phyloP scores from a whole-genome alignment of 306 rosid species.

The Ochetophila trinervis region DNA sequence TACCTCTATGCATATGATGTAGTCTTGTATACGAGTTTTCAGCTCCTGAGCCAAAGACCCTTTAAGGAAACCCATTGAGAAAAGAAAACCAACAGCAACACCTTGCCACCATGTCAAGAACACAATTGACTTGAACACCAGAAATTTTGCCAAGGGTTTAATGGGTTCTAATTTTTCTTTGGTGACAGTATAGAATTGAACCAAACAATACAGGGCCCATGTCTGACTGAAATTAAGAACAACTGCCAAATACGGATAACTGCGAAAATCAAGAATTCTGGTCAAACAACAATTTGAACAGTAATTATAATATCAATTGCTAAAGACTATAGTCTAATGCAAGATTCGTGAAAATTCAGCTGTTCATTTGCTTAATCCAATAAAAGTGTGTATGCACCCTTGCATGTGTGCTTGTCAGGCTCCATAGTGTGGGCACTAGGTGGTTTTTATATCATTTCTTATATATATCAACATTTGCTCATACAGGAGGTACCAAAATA shows the following conservation, averaged over 20 bases:
- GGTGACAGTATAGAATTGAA: conserved; percentile 88
- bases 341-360: conserved; percentile 1
- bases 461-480: neutral
- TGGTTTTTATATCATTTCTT: too few relatives aligned
- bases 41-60: conserved; percentile 86
- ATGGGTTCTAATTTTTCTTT: conserved; percentile 87
- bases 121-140: conserved; percentile 83
- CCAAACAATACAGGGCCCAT: conserved; percentile 97
- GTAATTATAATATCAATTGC: neutral
- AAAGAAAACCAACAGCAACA: conserved; percentile 84
- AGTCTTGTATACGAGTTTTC: conserved; percentile 86
- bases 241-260: conserved; percentile 95
- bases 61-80: conserved; percentile 76
- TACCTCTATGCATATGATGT: conserved; percentile 97
- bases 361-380: neutral
- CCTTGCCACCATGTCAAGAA: conserved; percentile 99
- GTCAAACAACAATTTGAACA: conserved; percentile 14
- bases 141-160: conserved; percentile 87
- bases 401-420: neutral
- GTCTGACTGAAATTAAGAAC: conserved; percentile 97
- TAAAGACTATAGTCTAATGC: neutral
- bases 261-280: conserved; percentile 40
- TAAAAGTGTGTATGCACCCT: neutral
- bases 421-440: too few relatives aligned
- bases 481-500: neutral